These are phyloP conservation scores for Thermothielavioides terrestris DNA, from an alignment of 495 filamentous ascomycete genomes.

Conservation along the genomic window DNA sequence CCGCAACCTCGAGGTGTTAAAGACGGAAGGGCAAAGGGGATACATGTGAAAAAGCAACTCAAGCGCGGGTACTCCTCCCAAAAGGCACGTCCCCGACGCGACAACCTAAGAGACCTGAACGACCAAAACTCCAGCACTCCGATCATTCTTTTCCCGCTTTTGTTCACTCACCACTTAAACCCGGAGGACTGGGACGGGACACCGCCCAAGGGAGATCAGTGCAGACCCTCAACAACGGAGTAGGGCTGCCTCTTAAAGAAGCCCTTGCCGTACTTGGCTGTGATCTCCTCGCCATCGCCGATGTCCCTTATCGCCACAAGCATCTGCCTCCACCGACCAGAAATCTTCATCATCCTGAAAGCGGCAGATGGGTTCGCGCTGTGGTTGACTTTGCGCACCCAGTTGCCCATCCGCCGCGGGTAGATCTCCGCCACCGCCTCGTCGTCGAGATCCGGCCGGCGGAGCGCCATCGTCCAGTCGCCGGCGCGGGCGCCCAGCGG, in stretches of 20 bases:
- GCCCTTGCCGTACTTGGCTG: constrained; percentile 20
- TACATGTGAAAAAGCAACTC: too few species aligned
- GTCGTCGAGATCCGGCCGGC: constrained; percentile 19
- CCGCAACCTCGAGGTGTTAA: too few species aligned
- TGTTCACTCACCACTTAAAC: background rate
- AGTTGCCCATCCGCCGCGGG: constrained; percentile 20
- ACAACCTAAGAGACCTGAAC: too few species aligned
- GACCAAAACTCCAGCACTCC: too few species aligned
- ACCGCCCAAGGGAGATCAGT: background rate
- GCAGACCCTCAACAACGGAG: constrained; percentile 15
- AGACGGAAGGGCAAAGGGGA: too few species aligned
- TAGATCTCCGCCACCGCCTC: constrained; percentile 23
- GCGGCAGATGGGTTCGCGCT: constrained; percentile 12
- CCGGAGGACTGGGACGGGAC: too few species aligned
- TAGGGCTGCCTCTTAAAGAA: constrained; percentile 14
- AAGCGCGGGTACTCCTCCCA: too few species aligned
- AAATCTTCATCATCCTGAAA: constrained; percentile 18
- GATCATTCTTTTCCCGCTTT: background rate
- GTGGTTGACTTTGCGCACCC: constrained; percentile 26
- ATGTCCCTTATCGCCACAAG: constrained; percentile 18
- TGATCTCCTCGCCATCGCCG: constrained; percentile 22
- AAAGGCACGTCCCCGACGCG: too few species aligned
- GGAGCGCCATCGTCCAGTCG: constrained; percentile 20
- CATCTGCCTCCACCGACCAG: constrained; percentile 20
- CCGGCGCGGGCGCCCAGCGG: constrained; percentile 7